Conservation (phyloP, 2,329 filamentous ascomycete genomes). For the Emergomyces orientalis region DNA sequence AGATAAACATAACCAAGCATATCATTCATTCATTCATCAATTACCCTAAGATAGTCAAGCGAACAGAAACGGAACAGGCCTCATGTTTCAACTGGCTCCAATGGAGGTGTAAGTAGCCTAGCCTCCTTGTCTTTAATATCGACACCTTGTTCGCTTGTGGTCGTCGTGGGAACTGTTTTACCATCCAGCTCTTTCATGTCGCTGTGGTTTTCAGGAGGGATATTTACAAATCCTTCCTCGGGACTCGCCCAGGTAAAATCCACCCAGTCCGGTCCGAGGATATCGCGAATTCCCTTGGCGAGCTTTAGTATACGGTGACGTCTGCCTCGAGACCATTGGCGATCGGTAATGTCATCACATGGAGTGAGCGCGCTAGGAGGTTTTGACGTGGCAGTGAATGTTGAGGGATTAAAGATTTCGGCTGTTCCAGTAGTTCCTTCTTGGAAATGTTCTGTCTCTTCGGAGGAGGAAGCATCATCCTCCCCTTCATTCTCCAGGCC, state of each 20-base stretch:
- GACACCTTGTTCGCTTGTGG: constrained; percentile 4
- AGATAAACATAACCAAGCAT: constrained; percentile 1
- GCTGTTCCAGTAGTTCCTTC: not conserved
- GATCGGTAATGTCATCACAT: constrained; percentile 30
- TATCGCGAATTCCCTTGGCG: constrained; percentile 29
- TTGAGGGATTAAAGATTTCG: constrained; percentile 4
- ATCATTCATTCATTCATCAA: not conserved
- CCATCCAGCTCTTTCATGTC: constrained; percentile 19
- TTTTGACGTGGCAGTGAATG: not conserved
- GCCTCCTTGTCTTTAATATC: constrained; percentile 10
- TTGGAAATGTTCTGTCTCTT: not conserved
- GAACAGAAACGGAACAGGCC: not conserved
- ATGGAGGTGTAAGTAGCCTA: constrained; percentile 26
- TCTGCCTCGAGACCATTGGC: constrained; percentile 31
- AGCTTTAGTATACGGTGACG: constrained; percentile 29
- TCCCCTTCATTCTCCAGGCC: constrained; percentile 36
- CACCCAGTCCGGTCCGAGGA: constrained; percentile 35
- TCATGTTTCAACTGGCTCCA: constrained; percentile 21
- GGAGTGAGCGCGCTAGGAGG: constrained; percentile 26
- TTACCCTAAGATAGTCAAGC: not conserved
- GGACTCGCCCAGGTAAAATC: constrained; percentile 41
- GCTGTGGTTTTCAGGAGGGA: constrained; percentile 18
- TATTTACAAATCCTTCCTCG: constrained; percentile 34
- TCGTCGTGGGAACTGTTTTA: constrained; percentile 8
- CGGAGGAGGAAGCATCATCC: constrained; percentile 14